Evolutionary conservation across 176 grass and related monocot species (phyloP).

Genomic region (Pontederia paniculata): DNA sequence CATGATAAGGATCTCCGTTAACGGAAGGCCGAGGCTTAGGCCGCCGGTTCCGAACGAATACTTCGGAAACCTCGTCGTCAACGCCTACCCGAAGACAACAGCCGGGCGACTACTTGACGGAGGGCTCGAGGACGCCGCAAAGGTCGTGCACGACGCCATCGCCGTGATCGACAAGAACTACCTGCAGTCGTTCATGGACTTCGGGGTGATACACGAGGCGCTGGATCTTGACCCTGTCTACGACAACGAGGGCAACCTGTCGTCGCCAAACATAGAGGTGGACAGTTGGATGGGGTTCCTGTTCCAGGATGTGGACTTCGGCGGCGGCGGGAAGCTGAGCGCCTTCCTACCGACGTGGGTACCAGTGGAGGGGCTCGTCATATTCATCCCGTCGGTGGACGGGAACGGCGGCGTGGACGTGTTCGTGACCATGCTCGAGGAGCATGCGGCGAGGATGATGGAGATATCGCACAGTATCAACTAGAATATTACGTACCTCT

Average conservation of each 20-base stretch:
- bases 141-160: constrained; percentile 22
- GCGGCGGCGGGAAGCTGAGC: constrained; percentile 12
- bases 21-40: constrained; percentile 16
- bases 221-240: constrained; percentile 24
- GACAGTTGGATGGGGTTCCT: constrained; percentile 46
- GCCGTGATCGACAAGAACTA: constrained; percentile 18
- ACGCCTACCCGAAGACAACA: constrained; percentile 21
- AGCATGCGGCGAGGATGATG: constrained; percentile 9
- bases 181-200: constrained; percentile 36
- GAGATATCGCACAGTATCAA: constrained; percentile 19
- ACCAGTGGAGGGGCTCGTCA: constrained; percentile 8
- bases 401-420: constrained; percentile 13
- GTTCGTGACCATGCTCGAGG: constrained; percentile 17
- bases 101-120: constrained; percentile 7
- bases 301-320: constrained; percentile 39
- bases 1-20: constrained; percentile 22
- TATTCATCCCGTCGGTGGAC: constrained; percentile 12
- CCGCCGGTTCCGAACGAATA: constrained; percentile 19
- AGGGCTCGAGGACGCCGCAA: constrained; percentile 5
- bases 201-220: constrained; percentile 10
- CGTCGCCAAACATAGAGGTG: constrained; percentile 32
- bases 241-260: constrained; percentile 5
- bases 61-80: constrained; percentile 35
- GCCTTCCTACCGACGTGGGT: constrained; percentile 22
- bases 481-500: no score